Base-by-base conservation (phyloP, 495 filamentous ascomycete genomes). In the Penicillium steckii region DNA sequence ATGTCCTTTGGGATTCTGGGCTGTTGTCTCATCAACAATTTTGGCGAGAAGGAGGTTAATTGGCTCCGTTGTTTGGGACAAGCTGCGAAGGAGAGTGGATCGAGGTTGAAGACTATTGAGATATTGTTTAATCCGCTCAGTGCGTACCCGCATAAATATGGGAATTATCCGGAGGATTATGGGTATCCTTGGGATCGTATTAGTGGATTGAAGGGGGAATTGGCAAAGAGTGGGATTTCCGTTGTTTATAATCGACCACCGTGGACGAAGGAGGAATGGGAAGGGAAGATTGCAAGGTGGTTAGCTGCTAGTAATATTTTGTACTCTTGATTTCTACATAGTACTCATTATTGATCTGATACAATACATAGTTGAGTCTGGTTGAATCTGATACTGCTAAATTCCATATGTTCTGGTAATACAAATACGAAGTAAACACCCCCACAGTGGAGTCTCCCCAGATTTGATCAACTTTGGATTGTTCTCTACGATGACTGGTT, bases 141-240 rank as follows among this genome's bases (percentile, higher is more conserved):
- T 22, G 42, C 43, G 4, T 46, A 53, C 9, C 50, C 50, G 9
- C 26, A 53, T 10, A 46, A 53, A 13, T 33, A 46, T 6, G 50
- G 50, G 10, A 23, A 18, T 19, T 53, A 53, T 40, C 32, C 32
- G 2, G 43, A 53, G 32, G 43, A 53, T 24, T 41, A 53, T 46
- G 50, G 35, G 15, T 53, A 53, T 21, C 50, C 50, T 5, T 53
- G 50, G 50, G 50, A 53, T 24, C 32, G 50, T 6, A 53, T 53
- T 23, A 25, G 29, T 22, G 35, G 38, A n/a, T 24, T 53, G 21
- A 18, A 17, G 8, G 42, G 8, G 13, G 29, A 53, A 18, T 40
- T 53, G 22, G 29, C 33, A 13, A 12, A 22, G 15, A 46, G 26
- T 21, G 50, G 50, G 13, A 12, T 53, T 7, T 10, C n/a, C 1